Evolutionary conservation across 371 early-diverging fungal species (phyloP).

Genomic region (Syncephalastrum contaminatum): DNA sequence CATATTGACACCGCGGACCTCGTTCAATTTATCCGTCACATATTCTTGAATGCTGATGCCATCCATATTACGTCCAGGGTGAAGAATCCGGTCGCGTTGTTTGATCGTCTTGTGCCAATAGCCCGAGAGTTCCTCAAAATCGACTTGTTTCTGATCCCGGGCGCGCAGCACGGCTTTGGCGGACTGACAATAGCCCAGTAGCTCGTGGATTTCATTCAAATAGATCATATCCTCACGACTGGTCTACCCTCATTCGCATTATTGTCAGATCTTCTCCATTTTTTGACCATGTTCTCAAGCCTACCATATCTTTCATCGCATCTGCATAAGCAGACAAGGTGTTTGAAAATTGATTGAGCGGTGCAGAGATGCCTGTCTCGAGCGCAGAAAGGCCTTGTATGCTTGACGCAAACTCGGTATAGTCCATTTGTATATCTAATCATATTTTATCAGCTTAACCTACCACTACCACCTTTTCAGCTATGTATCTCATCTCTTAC

Average conservation of each 20-base stretch:
- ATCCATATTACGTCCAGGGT: constrained; percentile 43
- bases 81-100: constrained; percentile 60
- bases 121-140: constrained; percentile 83
- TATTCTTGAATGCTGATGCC: constrained; percentile 72
- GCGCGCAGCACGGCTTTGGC: constrained; percentile 79
- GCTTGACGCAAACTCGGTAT: constrained; percentile 72
- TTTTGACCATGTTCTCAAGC: no score
- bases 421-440: constrained; percentile 76
- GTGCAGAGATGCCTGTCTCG: constrained; percentile 80
- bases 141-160: constrained; percentile 95
- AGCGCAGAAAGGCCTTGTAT: constrained; percentile 74
- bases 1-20: constrained; percentile 85
- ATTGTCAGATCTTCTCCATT: no score
- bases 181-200: constrained; percentile 84
- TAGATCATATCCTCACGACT: constrained; percentile 55
- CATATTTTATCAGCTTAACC: no score
- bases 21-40: constrained; percentile 86
- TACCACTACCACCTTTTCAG: background rate
- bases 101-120: constrained; percentile 68
- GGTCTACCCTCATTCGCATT: constrained; percentile 71
- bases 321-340: constrained; percentile 64
- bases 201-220: constrained; percentile 73
- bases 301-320: constrained; percentile 70
- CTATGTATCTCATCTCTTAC: constrained; percentile 6
- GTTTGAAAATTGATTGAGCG: constrained; percentile 73